Evolutionary conservation across 2,329 filamentous ascomycete species (phyloP), one percentile per base, ranked within the genome.

Genomic region (Ophiostoma montium): DNA sequence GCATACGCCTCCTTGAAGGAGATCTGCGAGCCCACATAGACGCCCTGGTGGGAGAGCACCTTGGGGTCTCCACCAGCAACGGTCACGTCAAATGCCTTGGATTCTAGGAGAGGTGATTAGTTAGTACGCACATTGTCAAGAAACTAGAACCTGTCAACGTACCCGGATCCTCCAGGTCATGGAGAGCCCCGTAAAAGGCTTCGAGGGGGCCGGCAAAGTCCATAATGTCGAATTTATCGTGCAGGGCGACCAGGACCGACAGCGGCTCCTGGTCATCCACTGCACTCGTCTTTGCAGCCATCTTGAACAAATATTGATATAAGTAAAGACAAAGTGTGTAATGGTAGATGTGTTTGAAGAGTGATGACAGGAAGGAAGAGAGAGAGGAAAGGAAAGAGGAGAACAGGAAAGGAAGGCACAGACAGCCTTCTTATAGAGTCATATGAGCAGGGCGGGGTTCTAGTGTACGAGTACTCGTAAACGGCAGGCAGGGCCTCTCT

Each of bases 1-100:
- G 86, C 76, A 65, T 86, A 75, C 53, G 85, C 86, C 61, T 90
- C 84, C 61, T 84, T 83, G 72, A 77, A 87, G 62, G 79, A 73
- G 64, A 89, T 80, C 65, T 92, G 82, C 54, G 84, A 79, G 59
- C 77, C 76, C 64, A 92, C 70, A 57, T 79, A 71, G 60, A 82
- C 74, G 56, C 84, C 84, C 64, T 87, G 71, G 38, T 67, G 63
- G 23, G 75, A 76, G 46, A 78, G 60, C 41, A 76, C 68, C 64
- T 75, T 70, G 57, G 71, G 64, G 58, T 78, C 74, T 53, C 67
- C 65, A 31, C 65, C 69, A 33, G 71, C 72, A 54, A 78, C 65
- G 57, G 75, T 78, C 59, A 73, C 66, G 52, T 78, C 74, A 60
- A 80, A 80, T 47, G 75, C 76, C 58, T 71, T 74, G 61, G 68